Base-by-base conservation (phyloP, 2,329 filamentous ascomycete genomes). In the Tolypocladium tropicale region DNA sequence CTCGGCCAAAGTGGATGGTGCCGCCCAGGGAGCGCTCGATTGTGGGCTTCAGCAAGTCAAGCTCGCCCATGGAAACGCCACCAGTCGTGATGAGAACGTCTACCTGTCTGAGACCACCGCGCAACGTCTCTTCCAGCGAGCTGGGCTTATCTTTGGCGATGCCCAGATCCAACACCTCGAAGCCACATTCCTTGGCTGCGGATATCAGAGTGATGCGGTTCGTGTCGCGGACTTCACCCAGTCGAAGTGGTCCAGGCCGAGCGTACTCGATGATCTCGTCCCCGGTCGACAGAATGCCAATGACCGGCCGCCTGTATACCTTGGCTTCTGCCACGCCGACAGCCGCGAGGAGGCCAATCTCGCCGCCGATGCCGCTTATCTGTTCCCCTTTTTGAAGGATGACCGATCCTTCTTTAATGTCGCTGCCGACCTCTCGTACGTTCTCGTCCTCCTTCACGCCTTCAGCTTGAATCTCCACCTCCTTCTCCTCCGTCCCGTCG, bases 1-100 rank as follows among this genome's bases (percentile, higher is more conserved):
- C 94, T 3, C 94, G 87, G 28, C 94, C 94, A 64, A 99, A 99
- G 71, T 96, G 94, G 62, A 99, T 96, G 0, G 86, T 94, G 9
- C 94, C 94, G 56, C 91, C 90, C 1, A 99, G 81, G 1, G 85
- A 79, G 46, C 93, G 86, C 75, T 97, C 94, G 64, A 99, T 89
- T 0, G 93, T 97, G 0, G 94, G 93, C 70, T 99, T 99, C 23
- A 99, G 82, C 9, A 99, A 85, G 70, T 99, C 94, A 2, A 96
- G 83, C 73, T 99, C 94, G 56, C 94, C 94, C 94, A 99, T 99
- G 11, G 90, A 95, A 23, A 97, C 94, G 52, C 94, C 94, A 25
- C 94, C 94, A 0, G 89, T 93, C 18, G 94, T 97, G 65, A 99
- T 84, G 57, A 99, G 80, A 14, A 97, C 76, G 66, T 96, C 92